Percentiles rank a stretch among this genome's conserved stretches.
phyloP scores from a whole-genome alignment of 2,329 filamentous ascomycete genomes.

The Alternaria hordeiaustralica region DNA sequence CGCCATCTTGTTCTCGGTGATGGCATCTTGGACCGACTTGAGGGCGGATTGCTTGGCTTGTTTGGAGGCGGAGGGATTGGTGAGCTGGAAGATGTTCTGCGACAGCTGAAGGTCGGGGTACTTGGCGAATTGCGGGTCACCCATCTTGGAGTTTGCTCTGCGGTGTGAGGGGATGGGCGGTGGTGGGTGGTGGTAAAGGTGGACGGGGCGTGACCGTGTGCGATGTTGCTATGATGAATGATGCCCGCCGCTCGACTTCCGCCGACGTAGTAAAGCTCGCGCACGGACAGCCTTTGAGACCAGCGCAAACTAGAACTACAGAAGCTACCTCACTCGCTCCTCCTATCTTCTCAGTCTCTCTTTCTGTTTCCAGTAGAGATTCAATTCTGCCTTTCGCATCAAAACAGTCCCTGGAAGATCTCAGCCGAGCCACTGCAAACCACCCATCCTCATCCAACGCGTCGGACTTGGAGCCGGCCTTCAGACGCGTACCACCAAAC shows the following conservation, averaged over 20 bases:
- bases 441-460: not conserved
- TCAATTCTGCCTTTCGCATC: not conserved
- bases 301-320: slow-evolving; percentile 5
- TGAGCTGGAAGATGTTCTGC: slow-evolving; percentile 86
- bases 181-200: slow-evolving; percentile 6
- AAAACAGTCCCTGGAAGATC: not conserved
- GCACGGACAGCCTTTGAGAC: slow-evolving; percentile 11
- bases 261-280: slow-evolving; percentile 13
- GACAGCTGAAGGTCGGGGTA: slow-evolving; percentile 82
- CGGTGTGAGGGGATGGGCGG: slow-evolving; percentile 7
- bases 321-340: not conserved
- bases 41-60: slow-evolving; percentile 72
- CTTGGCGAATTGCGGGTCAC: slow-evolving; percentile 85
- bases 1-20: slow-evolving; percentile 84
- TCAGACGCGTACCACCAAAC: not conserved
- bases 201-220: slow-evolving; percentile 11
- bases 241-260: slow-evolving; percentile 17
- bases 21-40: slow-evolving; percentile 80
- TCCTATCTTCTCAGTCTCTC: not conserved
- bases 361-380: not conserved
- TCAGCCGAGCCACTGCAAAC: not conserved
- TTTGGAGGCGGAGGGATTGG: slow-evolving; percentile 75
- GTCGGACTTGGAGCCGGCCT: slow-evolving; percentile 4
- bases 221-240: slow-evolving; percentile 21
- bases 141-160: slow-evolving; percentile 54